A percentile compares a stretch with the other conserved stretches of the same genome.
Conservation (phyloP, 345 rosid species). For the Dimocarpus longan region DNA sequence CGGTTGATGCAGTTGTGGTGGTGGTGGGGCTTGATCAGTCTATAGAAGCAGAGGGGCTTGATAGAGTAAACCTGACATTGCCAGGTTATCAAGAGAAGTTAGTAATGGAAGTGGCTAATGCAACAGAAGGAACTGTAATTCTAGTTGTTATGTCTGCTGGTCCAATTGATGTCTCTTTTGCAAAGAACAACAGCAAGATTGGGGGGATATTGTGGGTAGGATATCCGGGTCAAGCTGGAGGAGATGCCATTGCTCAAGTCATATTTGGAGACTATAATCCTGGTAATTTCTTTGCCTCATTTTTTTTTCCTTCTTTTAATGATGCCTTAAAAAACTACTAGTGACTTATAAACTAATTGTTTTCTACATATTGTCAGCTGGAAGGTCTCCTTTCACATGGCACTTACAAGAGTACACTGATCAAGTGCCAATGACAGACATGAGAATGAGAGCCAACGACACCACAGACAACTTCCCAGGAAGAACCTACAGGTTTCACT, state of each 20-base stretch:
- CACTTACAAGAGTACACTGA: constrained; percentile 43
- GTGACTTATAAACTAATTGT: not conserved
- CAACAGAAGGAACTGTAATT: constrained; percentile 33
- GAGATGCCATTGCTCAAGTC: constrained; percentile 52
- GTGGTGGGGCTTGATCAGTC: constrained; percentile 49
- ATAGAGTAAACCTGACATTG: constrained; percentile 45
- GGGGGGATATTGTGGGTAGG: constrained; percentile 56
- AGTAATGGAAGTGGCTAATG: constrained; percentile 36
- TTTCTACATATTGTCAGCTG: constrained; percentile 29
- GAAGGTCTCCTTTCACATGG: constrained; percentile 59
- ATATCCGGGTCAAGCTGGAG: constrained; percentile 62
- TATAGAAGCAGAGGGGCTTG: constrained; percentile 47
- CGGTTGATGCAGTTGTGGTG: constrained; percentile 37
- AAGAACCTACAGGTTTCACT: constrained; percentile 53
- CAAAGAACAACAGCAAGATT: constrained; percentile 27
- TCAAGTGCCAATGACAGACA: constrained; percentile 52
- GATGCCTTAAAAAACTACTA: too few relatives aligned
- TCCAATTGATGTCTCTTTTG: constrained; percentile 50
- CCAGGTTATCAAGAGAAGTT: constrained; percentile 51
- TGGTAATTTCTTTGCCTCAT: constrained; percentile 20
- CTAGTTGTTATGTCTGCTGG: constrained; percentile 53
- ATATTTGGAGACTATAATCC: constrained; percentile 53
- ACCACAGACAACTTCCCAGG: constrained; percentile 42
- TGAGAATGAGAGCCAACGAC: constrained; percentile 49
- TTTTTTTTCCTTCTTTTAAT: not conserved